Evolutionary conservation across 148 eudicot species (phyloP), one percentile per base, ranked within the genome.

Genomic region (Cornus kousa): DNA sequence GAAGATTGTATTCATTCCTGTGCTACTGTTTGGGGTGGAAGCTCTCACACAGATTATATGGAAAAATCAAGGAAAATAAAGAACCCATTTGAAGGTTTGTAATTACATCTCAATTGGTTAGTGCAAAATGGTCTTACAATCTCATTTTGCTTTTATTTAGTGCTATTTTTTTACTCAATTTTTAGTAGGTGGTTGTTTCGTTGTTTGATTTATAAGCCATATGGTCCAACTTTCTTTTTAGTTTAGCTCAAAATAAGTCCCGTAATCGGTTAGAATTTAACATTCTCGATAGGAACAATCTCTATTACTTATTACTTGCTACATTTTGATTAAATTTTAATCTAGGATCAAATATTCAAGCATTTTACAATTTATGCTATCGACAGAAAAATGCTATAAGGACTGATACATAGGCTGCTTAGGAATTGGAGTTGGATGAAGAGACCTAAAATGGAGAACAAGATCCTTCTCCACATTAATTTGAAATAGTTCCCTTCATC

Each of bases 11-110:
- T 2, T n/a, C 35, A n/a, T 73, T 68, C 73, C 35, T 65, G 55
- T 65, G 48, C 50, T 48, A 46, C 17, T 64, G 73, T 28, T 67
- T 86, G 72, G 20, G 74, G 53, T 24, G 76, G 76, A 32, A 66
- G 59, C 62, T 48, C 77, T 7, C 71, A 10, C 70, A 64, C 46
- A 43, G 67, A 67, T 71, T 57, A 71, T 43, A 43, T 78, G 35
- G 82, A 67, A 75, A 81, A 40, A 80, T 82, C 77, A n/a, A 86
- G 78, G 43, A 88, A 84, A 77, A 80, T 88, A 74, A 90, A 80
- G 68, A 81, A 39, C 76, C 77, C 88, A 62, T 78, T 79, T 72
- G 86, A 81, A 83, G 85, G 88, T 81, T 55, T 75, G 86, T 28
- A 12, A 10, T 20, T 23, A 32, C 64, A 9, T 5, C 40, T 46